Conservation (phyloP, 768 basidiomycete genomes). For the Infundibulicybe gibba region DNA sequence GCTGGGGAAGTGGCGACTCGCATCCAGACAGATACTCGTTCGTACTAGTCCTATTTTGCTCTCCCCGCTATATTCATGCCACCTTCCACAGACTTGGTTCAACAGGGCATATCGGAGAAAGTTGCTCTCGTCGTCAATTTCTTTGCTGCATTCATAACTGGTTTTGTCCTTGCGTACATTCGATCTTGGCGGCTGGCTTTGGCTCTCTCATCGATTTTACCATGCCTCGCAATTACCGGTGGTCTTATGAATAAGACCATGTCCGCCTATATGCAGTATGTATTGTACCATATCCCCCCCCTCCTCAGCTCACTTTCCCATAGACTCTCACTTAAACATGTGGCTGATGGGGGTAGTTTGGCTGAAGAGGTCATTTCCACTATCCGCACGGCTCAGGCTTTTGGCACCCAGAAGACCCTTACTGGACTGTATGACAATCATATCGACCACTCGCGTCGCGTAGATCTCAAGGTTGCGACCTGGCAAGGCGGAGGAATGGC, state of each 20-base stretch:
- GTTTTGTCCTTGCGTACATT: slow-evolving; percentile 72
- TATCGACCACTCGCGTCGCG: slow-evolving; percentile 46
- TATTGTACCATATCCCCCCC: slow-evolving; percentile 8
- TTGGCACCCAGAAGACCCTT: slow-evolving; percentile 73
- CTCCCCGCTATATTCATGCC: not conserved
- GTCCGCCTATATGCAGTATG: slow-evolving; percentile 63
- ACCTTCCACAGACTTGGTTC: slow-evolving; percentile 66
- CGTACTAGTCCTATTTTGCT: slow-evolving; percentile 15
- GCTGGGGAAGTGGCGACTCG: slow-evolving; percentile 93
- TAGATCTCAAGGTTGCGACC: slow-evolving; percentile 59
- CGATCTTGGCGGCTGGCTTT: slow-evolving; percentile 81
- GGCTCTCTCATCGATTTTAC: slow-evolving; percentile 77
- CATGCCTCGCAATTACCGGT: slow-evolving; percentile 77
- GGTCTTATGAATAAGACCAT: slow-evolving; percentile 67
- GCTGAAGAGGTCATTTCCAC: slow-evolving; percentile 94
- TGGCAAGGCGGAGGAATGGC: slow-evolving; percentile 61
- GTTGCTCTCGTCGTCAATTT: slow-evolving; percentile 68
- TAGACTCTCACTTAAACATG: slow-evolving; percentile 66
- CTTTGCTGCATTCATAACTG: slow-evolving; percentile 67
- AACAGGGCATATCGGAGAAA: slow-evolving; percentile 90
- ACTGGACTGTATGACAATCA: slow-evolving; percentile 60
- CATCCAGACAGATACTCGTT: slow-evolving; percentile 86
- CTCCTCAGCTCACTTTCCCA: not conserved
- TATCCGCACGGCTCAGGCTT: slow-evolving; percentile 87
- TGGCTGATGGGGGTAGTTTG: slow-evolving; percentile 77